A percentile compares a stretch with the other conserved stretches of the same genome.
phyloP scores from a whole-genome alignment of 2,329 filamentous ascomycete species.

The Verticillium nonalfalfae region DNA sequence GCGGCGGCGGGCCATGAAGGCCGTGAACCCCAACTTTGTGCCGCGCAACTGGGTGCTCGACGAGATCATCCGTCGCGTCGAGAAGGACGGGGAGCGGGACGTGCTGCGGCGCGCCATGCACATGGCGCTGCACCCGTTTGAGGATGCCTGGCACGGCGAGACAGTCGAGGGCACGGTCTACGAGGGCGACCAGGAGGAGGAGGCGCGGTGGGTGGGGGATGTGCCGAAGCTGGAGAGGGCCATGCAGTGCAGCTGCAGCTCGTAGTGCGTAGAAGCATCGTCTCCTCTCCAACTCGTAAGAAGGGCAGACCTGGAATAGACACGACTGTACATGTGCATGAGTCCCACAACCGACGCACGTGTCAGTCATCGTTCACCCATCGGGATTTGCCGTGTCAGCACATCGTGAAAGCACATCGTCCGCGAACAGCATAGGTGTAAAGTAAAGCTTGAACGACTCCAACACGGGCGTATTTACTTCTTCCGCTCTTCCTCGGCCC shows the following conservation, averaged over 20 bases:
- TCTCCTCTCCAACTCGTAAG: no score
- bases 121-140: constrained; percentile 77
- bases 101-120: constrained; percentile 74
- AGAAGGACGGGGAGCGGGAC: constrained; percentile 75
- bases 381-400: no score
- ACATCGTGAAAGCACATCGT: no score
- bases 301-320: no score
- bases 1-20: constrained; percentile 69
- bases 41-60: constrained; percentile 89
- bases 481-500: constrained; percentile 8
- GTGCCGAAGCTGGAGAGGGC: constrained; percentile 72
- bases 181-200: constrained; percentile 62
- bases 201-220: constrained; percentile 78
- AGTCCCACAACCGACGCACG: no score
- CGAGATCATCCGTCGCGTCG: constrained; percentile 83
- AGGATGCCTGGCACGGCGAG: constrained; percentile 63
- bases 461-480: constrained; percentile 11
- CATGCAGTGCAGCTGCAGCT: constrained; percentile 95
- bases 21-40: constrained; percentile 87
- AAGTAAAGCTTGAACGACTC: not conserved
- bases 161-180: constrained; percentile 39
- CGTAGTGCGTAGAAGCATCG: constrained; percentile 35
- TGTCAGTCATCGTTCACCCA: no score
- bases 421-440: not conserved
- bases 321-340: no score